Percentiles rank a stretch among this genome's conserved stretches.
Evolutionary conservation across 192 early-diverging fungal species (phyloP).

Genomic region (Backusella australiensis): DNA sequence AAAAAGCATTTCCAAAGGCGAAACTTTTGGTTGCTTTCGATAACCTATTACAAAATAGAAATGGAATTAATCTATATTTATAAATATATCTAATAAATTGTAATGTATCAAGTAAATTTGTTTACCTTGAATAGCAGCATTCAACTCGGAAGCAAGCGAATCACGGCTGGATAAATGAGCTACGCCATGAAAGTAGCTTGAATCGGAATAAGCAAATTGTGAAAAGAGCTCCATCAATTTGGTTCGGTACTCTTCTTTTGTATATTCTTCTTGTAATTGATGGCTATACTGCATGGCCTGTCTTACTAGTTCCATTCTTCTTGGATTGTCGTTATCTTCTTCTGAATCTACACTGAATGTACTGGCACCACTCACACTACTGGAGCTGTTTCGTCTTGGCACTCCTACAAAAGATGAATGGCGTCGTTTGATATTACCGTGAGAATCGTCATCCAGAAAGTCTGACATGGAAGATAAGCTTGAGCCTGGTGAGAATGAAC

Average conservation of each 20-base stretch:
- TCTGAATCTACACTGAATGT: conserved; percentile 19
- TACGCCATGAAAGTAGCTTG: conserved; percentile 41
- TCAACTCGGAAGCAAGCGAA: conserved; percentile 62
- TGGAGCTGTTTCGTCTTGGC: conserved; percentile 12
- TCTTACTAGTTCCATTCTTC: conserved; percentile 1
- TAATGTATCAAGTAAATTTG: neutral
- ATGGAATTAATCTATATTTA: neutral
- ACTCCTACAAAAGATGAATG: neutral
- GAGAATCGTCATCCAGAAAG: neutral
- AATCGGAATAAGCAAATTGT: conserved; percentile 68
- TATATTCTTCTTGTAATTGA: conserved; percentile 56
- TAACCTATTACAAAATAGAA: neutral
- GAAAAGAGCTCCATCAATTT: conserved; percentile 57
- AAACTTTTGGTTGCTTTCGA: conserved; percentile 9
- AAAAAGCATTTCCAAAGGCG: conserved; percentile 43
- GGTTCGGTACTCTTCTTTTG: conserved; percentile 13
- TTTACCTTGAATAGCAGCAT: conserved; percentile 64
- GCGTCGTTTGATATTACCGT: neutral
- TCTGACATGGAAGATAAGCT: neutral
- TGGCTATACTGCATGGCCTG: conserved; percentile 51
- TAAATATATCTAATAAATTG: neutral
- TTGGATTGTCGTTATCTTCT: conserved; percentile 6
- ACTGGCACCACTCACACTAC: neutral
- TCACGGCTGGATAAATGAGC: conserved; percentile 50
- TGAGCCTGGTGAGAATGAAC: neutral